These are phyloP conservation scores for Neonectria magnoliae DNA, from an alignment of 2,329 filamentous ascomycete species.

Conservation along the genomic window DNA sequence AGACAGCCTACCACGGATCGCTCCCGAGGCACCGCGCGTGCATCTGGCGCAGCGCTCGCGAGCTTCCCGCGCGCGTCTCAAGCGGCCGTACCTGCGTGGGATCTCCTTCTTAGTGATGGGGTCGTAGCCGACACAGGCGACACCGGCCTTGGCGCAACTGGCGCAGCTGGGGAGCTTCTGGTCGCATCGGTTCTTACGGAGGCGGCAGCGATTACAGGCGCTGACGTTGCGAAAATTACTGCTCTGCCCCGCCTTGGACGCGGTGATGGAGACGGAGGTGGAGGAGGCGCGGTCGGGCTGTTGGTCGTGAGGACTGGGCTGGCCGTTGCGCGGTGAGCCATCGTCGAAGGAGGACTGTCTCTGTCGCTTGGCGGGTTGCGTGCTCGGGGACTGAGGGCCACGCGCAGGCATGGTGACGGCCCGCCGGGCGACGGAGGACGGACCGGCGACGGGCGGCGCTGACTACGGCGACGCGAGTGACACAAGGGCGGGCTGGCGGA, in stretches of 20 bases:
- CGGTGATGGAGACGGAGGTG: slow-evolving; percentile 38
- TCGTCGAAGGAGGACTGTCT: slow-evolving; percentile 63
- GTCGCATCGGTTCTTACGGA: slow-evolving; percentile 95
- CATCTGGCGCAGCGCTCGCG: neutral
- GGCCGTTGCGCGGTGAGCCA: slow-evolving; percentile 51
- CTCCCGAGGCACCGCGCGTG: neutral
- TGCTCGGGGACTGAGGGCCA: slow-evolving; percentile 63
- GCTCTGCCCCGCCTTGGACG: slow-evolving; percentile 64
- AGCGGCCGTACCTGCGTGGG: slow-evolving; percentile 78
- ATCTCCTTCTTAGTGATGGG: slow-evolving; percentile 97
- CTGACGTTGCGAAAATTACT: slow-evolving; percentile 87
- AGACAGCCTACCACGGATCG: slow-evolving; percentile 1
- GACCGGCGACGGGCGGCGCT: slow-evolving; percentile 30
- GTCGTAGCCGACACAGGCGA: slow-evolving; percentile 94
- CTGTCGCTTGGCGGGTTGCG: slow-evolving; percentile 66
- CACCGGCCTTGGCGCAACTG: slow-evolving; percentile 90
- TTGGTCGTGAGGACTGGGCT: slow-evolving; percentile 38
- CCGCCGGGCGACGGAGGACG: slow-evolving; percentile 40
- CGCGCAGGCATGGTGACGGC: slow-evolving; percentile 51
- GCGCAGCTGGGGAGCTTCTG: slow-evolving; percentile 91
- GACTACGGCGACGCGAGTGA: slow-evolving; percentile 11
- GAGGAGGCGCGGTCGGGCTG: slow-evolving; percentile 47
- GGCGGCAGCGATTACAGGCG: slow-evolving; percentile 90
- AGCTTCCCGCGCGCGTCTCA: slow-evolving; percentile 19
- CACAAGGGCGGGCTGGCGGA: neutral